Base-by-base conservation (phyloP, 805 yeast species). In the Torulaspora gathmanii region DNA sequence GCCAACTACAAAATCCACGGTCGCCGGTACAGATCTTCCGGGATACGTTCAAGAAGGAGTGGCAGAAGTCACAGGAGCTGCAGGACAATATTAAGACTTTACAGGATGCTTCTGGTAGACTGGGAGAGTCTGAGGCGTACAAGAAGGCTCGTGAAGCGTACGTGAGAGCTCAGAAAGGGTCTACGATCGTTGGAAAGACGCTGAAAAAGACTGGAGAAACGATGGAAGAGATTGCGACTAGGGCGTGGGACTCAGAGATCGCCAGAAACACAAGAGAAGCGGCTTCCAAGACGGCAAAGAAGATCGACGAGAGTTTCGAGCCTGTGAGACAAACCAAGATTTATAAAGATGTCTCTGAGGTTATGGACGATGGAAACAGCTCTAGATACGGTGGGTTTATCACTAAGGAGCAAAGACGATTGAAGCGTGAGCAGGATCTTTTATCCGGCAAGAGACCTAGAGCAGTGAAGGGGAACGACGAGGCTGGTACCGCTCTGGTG, bases 181-280 rank as follows among this genome's bases (percentile, higher is more conserved):
- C 78, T 2, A 75, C 86, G 15, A 85, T 85, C 30, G 77, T 82
- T 5, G 82, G 85, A 11, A 79, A 85, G 63, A 83, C 88, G 34
- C 78, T 87, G 44, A 78, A 80, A 58, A 86, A 85, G 68, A 93
- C 98, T 4, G 97, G 97, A n/a, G 87, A 85, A 57, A 91, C 82
- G 31, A 88, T 93, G 28, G 98, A 96, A 44, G 83, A 77, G 46
- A 95, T 82, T 36, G 98, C 96, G 3, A 73, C 77, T 31, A 83
- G 82, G 48, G 96, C 97, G 1, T 93, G 99, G 99, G 96, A 93
- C 50, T 88, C 96, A 1, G 86, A 93, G 19, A 86, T 91, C 34
- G 93, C 95, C 49, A 81, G 83, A 64, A 84, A 83, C 39, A 90
- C 96, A n/a, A 78, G 98, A 59, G 74, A 79, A 35, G 88, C 89